A percentile compares a stretch with the other conserved stretches of the same genome.
phyloP scores from a whole-genome alignment of 2,329 filamentous ascomycete genomes.

The Cadophora luteo-olivacea region DNA sequence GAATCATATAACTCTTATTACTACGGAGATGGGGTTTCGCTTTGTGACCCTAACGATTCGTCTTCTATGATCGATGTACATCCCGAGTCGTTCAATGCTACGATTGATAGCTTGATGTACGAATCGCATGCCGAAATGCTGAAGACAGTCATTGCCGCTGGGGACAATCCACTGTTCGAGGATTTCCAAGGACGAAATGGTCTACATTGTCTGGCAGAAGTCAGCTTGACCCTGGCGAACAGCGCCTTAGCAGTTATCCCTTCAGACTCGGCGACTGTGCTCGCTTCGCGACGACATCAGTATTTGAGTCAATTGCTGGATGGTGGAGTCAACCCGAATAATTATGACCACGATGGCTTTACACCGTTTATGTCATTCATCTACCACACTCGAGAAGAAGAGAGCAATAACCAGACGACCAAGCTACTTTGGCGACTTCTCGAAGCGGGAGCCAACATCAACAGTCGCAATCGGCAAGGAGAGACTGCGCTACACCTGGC shows the following conservation, averaged over 20 bases:
- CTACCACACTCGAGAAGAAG: conserved; percentile 22
- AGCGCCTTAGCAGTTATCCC: neutral
- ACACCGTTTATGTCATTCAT: conserved; percentile 33
- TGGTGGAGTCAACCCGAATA: too few relatives aligned
- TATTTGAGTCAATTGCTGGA: conserved; percentile 10
- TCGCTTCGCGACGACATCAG: neutral
- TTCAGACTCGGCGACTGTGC: neutral
- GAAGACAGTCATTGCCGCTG: conserved; percentile 19
- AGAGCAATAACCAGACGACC: conserved; percentile 20
- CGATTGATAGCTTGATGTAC: too few relatives aligned
- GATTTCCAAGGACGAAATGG: conserved; percentile 32
- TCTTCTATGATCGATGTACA: too few relatives aligned
- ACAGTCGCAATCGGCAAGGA: conserved; percentile 25
- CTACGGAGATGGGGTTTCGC: too few relatives aligned
- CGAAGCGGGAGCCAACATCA: conserved; percentile 26
- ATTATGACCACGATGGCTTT: too few relatives aligned
- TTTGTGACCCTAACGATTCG: too few relatives aligned
- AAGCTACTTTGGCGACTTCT: conserved; percentile 17
- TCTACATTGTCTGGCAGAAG: conserved; percentile 32
- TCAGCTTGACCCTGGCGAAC: conserved; percentile 12
- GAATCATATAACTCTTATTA: too few relatives aligned
- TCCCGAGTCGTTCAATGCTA: too few relatives aligned
- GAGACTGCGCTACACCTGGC: conserved; percentile 31
- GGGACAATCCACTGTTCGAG: conserved; percentile 22
- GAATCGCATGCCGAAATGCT: neutral